Base-by-base conservation (phyloP, 192 early-diverging fungal species). In the Mortierella alpina region DNA sequence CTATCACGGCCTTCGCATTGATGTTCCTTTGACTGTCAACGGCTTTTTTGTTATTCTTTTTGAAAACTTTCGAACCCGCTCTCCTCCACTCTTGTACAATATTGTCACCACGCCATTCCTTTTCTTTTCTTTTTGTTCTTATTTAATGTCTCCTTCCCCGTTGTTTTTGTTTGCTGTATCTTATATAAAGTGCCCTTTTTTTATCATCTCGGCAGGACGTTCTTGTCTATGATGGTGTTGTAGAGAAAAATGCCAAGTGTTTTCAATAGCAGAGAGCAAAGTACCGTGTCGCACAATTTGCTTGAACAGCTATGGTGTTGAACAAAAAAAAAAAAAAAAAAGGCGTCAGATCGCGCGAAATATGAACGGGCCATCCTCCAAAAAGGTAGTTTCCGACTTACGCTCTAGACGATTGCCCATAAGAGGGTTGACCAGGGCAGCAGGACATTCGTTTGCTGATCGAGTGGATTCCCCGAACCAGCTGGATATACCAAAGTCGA, bases 361-460 rank as follows among this genome's bases (percentile, higher is more conserved):
- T 22, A 48, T 6, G 0, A 63, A 14, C 7, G 7, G 7, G 46
- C n/a, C 14, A 63, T 63, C 11, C 48, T 18, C 53, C 4, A 22
- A 46, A 23, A 41, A 56, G 20, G 18, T 39, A 15, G 4, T 20
- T 18, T 4, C 13, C n/a, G 0, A 52, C 75, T 67, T 79, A 79
- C 76, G 64, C 60, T 70, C 68, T 44, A 79, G 68, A 54, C 76
- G 76, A 49, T 72, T 72, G 18, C 69, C 76, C 76, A 79, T 79
- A 44, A 72, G 2, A 4, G 69, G 7, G 15, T 79, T 70, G 48
- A 79, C 42, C 1, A 53, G 46, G 4, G 55, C 59, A 11, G 63
- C 76, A 22, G 69, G 69, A 31, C 76, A 79, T 2, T n/a, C n/a
- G 12, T 46, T 62, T 20, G 55, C 45, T 7, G 18, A 39, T 15